Percentiles rank a stretch among this genome's conserved stretches.
These are phyloP conservation scores for Hyphopichia khmerensis DNA, from an alignment of 1,139 yeast species.

Conservation along the genomic window DNA sequence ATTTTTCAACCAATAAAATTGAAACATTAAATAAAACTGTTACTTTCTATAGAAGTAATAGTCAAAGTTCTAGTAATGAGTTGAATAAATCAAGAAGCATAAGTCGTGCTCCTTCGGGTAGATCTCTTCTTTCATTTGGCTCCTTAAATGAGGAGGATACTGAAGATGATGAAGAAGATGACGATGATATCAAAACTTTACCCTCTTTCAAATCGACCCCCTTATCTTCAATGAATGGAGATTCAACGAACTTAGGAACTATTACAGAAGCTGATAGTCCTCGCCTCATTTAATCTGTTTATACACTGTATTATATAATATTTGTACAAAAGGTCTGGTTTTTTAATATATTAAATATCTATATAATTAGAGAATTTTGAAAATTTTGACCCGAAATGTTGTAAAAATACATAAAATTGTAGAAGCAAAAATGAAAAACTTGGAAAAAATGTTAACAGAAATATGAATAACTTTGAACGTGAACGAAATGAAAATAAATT, in stretches of 20 bases:
- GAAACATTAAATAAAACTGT: constrained; percentile 55
- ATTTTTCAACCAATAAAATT: constrained; percentile 39
- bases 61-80: constrained; percentile 10
- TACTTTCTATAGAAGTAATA: constrained; percentile 42
- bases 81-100: constrained; percentile 16
- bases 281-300: constrained; percentile 2
- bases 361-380: background rate
- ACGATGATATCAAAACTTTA: constrained; percentile 7
- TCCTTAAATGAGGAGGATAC: constrained; percentile 23
- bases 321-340: background rate
- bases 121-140: constrained; percentile 26
- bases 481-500: background rate
- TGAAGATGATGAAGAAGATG: constrained; percentile 17
- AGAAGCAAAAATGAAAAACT: background rate
- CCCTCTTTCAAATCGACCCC: constrained; percentile 1
- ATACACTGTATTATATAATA: background rate
- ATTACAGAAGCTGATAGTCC: constrained; percentile 16
- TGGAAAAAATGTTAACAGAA: background rate
- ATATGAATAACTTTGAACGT: background rate
- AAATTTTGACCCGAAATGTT: background rate
- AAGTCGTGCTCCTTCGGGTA: constrained; percentile 28
- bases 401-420: background rate
- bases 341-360: background rate
- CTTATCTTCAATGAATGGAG: constrained; percentile 1
- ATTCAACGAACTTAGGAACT: constrained; percentile 10